Percentiles rank a stretch among this genome's conserved stretches.
phyloP scores from a whole-genome alignment of 176 grass and related monocot species.

The Rhynchospora breviuscula region DNA sequence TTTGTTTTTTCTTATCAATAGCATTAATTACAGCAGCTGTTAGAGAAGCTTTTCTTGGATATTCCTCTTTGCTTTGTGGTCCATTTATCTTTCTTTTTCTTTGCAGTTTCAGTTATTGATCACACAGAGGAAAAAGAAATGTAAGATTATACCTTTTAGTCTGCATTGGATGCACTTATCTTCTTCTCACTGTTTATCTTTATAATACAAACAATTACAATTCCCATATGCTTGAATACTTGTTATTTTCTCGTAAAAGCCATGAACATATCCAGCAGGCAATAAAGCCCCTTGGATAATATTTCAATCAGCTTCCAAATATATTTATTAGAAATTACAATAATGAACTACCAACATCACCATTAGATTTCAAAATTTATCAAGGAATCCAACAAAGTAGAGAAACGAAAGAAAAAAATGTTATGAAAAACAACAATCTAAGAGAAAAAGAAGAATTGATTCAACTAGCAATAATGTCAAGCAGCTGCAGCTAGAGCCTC shows the following conservation, averaged over 20 bases:
- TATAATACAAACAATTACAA: too few species aligned
- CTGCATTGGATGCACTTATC: too few species aligned
- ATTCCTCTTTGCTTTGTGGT: too few species aligned
- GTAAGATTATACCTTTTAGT: too few species aligned
- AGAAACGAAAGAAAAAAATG: background rate
- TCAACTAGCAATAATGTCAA: slow-evolving; percentile 32
- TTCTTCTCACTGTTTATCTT: too few species aligned
- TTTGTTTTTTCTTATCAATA: too few species aligned
- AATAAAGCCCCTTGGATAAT: background rate
- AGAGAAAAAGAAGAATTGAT: background rate
- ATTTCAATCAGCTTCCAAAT: slow-evolving; percentile 4
- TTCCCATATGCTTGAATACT: too few species aligned
- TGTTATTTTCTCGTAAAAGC: background rate
- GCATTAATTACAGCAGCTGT: too few species aligned
- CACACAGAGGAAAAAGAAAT: too few species aligned
- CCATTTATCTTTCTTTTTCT: too few species aligned
- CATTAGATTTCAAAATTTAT: slow-evolving; percentile 12
- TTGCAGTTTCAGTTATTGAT: too few species aligned
- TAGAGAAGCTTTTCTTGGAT: too few species aligned
- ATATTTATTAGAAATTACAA: slow-evolving; percentile 19
- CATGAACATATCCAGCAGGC: background rate
- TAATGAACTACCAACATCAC: background rate
- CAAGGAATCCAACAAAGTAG: background rate
- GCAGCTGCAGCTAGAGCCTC: slow-evolving; percentile 34
- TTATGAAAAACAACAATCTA: slow-evolving; percentile 1